Evolutionary conservation across 2,329 filamentous ascomycete species (phyloP).

Genomic region (Leptographium lundbergii): DNA sequence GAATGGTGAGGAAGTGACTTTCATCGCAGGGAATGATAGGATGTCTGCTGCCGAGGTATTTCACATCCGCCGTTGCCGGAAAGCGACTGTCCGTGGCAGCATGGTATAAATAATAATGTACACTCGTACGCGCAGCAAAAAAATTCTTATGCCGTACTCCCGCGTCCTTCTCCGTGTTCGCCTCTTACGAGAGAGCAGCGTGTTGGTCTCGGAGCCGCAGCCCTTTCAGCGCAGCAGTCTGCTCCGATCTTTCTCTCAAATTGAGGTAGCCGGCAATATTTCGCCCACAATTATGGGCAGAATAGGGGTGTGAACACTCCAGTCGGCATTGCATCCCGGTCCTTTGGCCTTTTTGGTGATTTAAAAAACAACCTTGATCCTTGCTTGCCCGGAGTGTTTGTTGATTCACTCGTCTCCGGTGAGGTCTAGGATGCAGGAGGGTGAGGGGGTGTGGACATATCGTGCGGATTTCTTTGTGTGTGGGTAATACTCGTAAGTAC

Average conservation of each 20-base stretch:
- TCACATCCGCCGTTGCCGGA: constrained; percentile 1
- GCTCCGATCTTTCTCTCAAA: background rate
- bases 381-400: background rate
- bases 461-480: background rate
- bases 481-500: background rate
- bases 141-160: background rate
- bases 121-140: background rate
- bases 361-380: background rate
- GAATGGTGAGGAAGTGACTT: background rate
- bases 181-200: background rate
- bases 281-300: background rate
- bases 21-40: background rate
- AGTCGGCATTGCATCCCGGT: background rate
- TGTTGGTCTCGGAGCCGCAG: background rate
- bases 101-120: background rate
- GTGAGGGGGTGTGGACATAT: background rate
- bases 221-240: background rate
- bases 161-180: background rate
- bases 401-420: background rate
- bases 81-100: background rate
- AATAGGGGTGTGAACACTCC: background rate
- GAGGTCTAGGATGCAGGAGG: background rate
- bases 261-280: background rate
- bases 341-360: background rate
- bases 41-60: constrained; percentile 1